phyloP scores from a whole-genome alignment of 352 stramenopile species.

The Phytopythium oedochilum region DNA sequence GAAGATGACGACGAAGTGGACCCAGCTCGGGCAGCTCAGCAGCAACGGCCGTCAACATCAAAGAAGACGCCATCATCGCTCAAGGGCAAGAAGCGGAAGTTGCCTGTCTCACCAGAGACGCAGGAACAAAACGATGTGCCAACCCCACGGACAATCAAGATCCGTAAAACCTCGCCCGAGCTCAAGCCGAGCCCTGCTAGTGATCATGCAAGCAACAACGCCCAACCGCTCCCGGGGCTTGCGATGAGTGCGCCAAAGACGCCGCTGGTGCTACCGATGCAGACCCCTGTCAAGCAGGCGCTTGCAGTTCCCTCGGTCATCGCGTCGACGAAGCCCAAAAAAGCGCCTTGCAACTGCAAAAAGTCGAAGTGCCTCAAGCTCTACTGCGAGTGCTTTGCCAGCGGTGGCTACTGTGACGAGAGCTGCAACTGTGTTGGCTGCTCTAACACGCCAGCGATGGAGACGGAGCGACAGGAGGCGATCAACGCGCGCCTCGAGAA shows the following conservation, averaged over 20 bases:
- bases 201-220: neutral
- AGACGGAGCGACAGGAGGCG: slow-evolving; percentile 66
- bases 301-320: slow-evolving; percentile 6
- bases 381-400: slow-evolving; percentile 96
- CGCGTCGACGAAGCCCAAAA: slow-evolving; percentile 25
- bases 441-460: slow-evolving; percentile 83
- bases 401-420: slow-evolving; percentile 87
- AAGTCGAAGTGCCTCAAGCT: slow-evolving; percentile 98
- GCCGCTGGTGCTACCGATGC: neutral
- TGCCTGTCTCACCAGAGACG: neutral
- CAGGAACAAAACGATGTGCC: neutral
- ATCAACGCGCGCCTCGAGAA: slow-evolving; percentile 89
- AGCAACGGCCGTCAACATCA: neutral
- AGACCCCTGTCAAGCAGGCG: slow-evolving; percentile 15
- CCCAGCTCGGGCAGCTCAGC: neutral
- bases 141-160: neutral
- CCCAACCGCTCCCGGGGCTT: neutral
- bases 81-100: neutral
- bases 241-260: neutral
- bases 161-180: neutral
- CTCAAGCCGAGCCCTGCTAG: neutral
- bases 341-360: slow-evolving; percentile 94
- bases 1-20: neutral
- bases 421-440: slow-evolving; percentile 93
- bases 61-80: neutral